Base-by-base conservation (phyloP, 2,329 filamentous ascomycete genomes). In the Stachybotrys chartarum region DNA sequence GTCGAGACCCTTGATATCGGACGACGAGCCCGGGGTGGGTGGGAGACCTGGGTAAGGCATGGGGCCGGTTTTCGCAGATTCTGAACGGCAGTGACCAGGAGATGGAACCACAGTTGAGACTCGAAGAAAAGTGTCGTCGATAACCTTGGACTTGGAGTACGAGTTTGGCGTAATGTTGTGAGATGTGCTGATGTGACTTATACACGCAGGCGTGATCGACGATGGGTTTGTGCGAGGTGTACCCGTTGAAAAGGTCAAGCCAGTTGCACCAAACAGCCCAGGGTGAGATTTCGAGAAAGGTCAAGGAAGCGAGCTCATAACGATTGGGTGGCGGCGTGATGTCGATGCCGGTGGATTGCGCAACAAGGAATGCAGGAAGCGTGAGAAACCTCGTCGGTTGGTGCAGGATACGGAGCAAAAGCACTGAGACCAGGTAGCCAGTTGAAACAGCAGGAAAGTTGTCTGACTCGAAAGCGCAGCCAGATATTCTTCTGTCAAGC, bases 1-100 rank as follows among this genome's bases (percentile, higher is more conserved):
- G 70, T 87, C 85, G 70, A 90, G 84, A 60, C 84, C 86, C 55
- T 83, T 82, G 68, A 94, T 89, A 66, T 94, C 90, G 52, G 87
- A 87, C 39, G 89, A 93, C 11, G 89, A 88, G 53, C 84, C 85
- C 46, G 90, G 91, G 51, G 90, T 95, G 48, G 86, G 89, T 49
- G 87, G 90, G 45, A 70, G 61, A 7, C 58, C 59, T 35, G 68
- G 67, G 51, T 62, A 67, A 59, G 69, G 68, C 69, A 71, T 71
- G 54, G 56, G 24, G 24, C 24, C 24, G 24, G 24, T 24, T 24
- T 24, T 24, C 4, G 24, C 4, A 24, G 24, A 24, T 24, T 24
- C 24, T 24, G 3, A 24, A 24, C 24, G 24, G 24, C 3, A 24
- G 4, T 24, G 24, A 24, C 24, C 24, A 24, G 24, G 24, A 24